Percentiles rank a stretch among this genome's conserved stretches.
These are phyloP conservation scores for Ilyonectria robusta DNA, from an alignment of 2,329 filamentous ascomycete genomes.

Conservation along the genomic window DNA sequence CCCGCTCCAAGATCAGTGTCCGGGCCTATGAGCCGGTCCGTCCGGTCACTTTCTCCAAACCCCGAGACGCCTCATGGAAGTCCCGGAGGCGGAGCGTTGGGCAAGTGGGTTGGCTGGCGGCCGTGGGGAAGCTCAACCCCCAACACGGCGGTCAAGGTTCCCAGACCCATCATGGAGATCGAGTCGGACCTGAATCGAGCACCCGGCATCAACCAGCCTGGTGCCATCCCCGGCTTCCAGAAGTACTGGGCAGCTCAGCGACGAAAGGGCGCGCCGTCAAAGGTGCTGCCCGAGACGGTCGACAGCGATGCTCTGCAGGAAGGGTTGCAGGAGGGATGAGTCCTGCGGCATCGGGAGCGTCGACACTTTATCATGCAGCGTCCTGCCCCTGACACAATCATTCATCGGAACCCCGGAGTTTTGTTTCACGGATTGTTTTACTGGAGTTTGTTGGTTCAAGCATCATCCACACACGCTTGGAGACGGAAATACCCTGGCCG, in stretches of 20 bases:
- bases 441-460: slow-evolving; percentile 41
- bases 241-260: slow-evolving; percentile 66
- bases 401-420: slow-evolving; percentile 36
- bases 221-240: slow-evolving; percentile 80
- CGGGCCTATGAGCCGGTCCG: slow-evolving; percentile 44
- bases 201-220: slow-evolving; percentile 84
- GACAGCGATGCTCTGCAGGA: slow-evolving; percentile 74
- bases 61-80: slow-evolving; percentile 43
- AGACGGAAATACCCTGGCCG: slow-evolving; percentile 49
- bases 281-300: slow-evolving; percentile 70
- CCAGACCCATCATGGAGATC: slow-evolving; percentile 48
- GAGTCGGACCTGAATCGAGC: slow-evolving; percentile 63
- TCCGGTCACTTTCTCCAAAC: slow-evolving; percentile 44
- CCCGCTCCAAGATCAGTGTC: slow-evolving; percentile 53
- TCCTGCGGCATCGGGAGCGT: neutral
- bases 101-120: slow-evolving; percentile 64
- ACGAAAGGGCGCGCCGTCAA: slow-evolving; percentile 67
- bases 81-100: slow-evolving; percentile 49
- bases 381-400: slow-evolving; percentile 15
- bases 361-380: neutral
- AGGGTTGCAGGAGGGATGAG: slow-evolving; percentile 59
- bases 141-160: slow-evolving; percentile 31
- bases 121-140: slow-evolving; percentile 58
- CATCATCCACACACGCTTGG: slow-evolving; percentile 33
- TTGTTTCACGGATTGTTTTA: slow-evolving; percentile 19